These are phyloP conservation scores for Aquilaria agallochum DNA, from an alignment of 441 rosid genomes.

Conservation along the genomic window DNA sequence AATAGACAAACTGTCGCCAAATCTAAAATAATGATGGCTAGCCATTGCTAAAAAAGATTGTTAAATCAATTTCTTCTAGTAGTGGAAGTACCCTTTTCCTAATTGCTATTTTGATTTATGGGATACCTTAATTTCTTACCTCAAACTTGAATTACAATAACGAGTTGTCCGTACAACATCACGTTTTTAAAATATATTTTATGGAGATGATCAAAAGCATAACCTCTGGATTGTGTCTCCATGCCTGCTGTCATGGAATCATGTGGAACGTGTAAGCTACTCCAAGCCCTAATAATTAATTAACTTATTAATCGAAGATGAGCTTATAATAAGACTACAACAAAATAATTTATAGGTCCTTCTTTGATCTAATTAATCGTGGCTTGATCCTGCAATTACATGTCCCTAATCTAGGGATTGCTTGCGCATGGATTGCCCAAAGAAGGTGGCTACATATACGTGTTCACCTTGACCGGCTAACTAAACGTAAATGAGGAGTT, in stretches of 20 bases:
- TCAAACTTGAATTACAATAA: no score
- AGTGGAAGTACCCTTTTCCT: no score
- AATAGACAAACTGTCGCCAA: no score
- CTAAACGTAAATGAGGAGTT: no score
- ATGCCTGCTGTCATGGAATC: slow-evolving; percentile 15
- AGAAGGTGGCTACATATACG: slow-evolving; percentile 22
- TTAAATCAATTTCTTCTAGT: no score
- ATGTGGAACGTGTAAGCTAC: slow-evolving; percentile 12
- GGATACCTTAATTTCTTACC: slow-evolving; percentile 6
- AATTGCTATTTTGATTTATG: background rate
- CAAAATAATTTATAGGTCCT: background rate
- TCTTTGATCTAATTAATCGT: background rate
- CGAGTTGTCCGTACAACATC: background rate
- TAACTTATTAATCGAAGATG: background rate
- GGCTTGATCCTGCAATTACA: slow-evolving; percentile 20
- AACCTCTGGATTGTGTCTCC: slow-evolving; percentile 21
- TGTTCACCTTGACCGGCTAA: slow-evolving; percentile 13
- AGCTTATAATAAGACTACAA: slow-evolving; percentile 7
- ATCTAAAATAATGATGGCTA: no score
- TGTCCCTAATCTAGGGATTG: slow-evolving; percentile 24
- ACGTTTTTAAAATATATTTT: background rate
- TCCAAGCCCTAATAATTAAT: background rate
- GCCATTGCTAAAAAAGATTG: no score
- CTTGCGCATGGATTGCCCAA: slow-evolving; percentile 26
- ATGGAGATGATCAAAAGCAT: background rate